Evolutionary conservation across 1,284 basidiomycete genomes (phyloP).

Genomic region (Ceratobasidium sp.): DNA sequence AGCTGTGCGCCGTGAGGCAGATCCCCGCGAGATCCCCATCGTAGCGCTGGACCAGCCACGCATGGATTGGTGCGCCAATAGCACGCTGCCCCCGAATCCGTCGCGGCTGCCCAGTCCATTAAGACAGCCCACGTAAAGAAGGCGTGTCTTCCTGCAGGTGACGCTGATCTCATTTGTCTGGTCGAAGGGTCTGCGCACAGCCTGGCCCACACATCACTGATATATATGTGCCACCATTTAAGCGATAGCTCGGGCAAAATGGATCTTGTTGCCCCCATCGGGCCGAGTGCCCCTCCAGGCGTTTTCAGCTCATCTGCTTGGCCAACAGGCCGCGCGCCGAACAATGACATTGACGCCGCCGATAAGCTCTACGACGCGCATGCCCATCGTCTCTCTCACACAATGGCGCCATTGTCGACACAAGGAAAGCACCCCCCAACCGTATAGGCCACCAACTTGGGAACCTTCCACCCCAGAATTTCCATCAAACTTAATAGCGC

Average conservation of each 20-base stretch:
- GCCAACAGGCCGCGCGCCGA: conserved; percentile 3
- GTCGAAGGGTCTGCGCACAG: conserved; percentile 6
- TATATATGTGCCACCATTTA: not conserved
- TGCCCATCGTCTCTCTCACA: conserved; percentile 16
- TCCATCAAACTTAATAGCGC: not conserved
- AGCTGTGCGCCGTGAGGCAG: conserved; percentile 42
- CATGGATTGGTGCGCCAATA: conserved; percentile 25
- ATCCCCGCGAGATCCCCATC: conserved; percentile 13
- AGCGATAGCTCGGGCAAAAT: conserved; percentile 6
- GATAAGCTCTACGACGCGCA: not conserved
- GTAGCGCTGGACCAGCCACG: not conserved
- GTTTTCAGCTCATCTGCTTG: not conserved
- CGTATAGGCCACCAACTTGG: too few relatives aligned
- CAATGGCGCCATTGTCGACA: too few relatives aligned
- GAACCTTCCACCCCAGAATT: too few relatives aligned
- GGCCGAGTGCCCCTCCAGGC: conserved; percentile 7
- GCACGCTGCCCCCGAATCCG: conserved; percentile 8
- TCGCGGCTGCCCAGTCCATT: conserved; percentile 2
- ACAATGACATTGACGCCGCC: conserved; percentile 7
- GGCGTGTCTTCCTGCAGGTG: too few relatives aligned
- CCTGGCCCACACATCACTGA: conserved; percentile 2
- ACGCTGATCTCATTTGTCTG: conserved; percentile 8
- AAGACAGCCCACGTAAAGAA: conserved; percentile 10
- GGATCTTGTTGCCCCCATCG: conserved; percentile 11
- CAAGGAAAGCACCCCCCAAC: too few relatives aligned